phyloP scores from a whole-genome alignment of 495 filamentous ascomycete genomes.

The Trichoderma virens region DNA sequence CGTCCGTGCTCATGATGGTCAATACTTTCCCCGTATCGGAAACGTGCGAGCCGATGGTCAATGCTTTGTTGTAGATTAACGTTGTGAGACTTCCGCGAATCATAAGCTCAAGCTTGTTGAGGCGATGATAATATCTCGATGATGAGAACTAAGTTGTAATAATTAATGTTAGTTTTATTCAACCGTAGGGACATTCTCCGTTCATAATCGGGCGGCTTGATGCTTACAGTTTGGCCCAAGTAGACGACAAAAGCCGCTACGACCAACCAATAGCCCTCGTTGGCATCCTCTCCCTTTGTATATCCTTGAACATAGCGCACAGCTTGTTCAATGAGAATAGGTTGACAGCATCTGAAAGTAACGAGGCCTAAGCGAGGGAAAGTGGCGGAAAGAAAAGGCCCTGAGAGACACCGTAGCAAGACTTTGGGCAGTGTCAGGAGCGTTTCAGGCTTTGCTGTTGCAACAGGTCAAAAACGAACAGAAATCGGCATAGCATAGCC shows the following conservation, averaged over 20 bases:
- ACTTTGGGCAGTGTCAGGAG: conserved; percentile 38
- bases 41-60: conserved; percentile 32
- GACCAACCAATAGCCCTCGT: conserved; percentile 48
- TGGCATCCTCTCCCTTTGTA: conserved; percentile 17
- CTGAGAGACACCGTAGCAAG: conserved; percentile 39
- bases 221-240: conserved; percentile 47
- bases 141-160: conserved; percentile 35
- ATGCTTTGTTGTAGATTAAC: conserved; percentile 50
- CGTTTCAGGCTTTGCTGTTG: conserved; percentile 21
- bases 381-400: conserved; percentile 40
- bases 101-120: conserved; percentile 53
- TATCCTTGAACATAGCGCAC: conserved; percentile 39
- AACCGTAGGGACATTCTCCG: no score
- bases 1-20: conserved; percentile 53
- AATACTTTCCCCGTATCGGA: conserved; percentile 45
- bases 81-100: conserved; percentile 49
- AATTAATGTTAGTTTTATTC: not conserved
- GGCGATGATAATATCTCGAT: conserved; percentile 45
- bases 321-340: conserved; percentile 49
- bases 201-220: no score
- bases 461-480: not conserved
- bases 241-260: conserved; percentile 51
- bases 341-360: conserved; percentile 54
- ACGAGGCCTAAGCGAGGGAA: conserved; percentile 48
- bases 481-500: not conserved